Conservation (phyloP, 768 basidiomycete species). For the Rhodotorula babjevae region DNA sequence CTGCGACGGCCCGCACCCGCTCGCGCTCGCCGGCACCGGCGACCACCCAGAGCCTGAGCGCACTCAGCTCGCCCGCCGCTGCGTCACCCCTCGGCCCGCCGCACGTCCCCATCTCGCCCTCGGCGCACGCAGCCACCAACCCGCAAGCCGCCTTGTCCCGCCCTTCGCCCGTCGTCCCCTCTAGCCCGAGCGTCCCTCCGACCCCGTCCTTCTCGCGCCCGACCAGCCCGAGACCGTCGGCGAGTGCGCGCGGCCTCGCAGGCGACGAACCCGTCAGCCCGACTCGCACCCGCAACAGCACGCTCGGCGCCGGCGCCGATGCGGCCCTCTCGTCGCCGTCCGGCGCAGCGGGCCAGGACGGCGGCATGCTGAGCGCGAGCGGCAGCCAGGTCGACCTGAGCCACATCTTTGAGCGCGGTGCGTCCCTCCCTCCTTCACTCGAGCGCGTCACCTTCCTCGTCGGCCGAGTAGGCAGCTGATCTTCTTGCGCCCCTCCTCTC, state of each 20-base stretch:
- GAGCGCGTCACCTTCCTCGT: neutral
- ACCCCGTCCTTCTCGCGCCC: constrained; percentile 20
- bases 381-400: constrained; percentile 27
- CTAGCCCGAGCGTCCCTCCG: constrained; percentile 7
- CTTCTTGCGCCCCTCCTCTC: neutral
- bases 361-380: constrained; percentile 7
- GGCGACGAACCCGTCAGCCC: constrained; percentile 24
- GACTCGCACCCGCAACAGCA: neutral
- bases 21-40: neutral
- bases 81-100: neutral
- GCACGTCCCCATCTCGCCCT: neutral
- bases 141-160: neutral
- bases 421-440: neutral
- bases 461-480: neutral
- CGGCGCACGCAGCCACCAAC: neutral
- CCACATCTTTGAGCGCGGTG: constrained; percentile 40
- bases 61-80: neutral
- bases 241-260: neutral
- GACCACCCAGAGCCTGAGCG: constrained; percentile 7
- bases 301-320: neutral
- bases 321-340: neutral
- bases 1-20: neutral
- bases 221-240: constrained; percentile 20
- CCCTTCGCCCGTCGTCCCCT: constrained; percentile 20
- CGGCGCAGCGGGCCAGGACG: neutral